phyloP scores from a whole-genome alignment of 208 protist genomes.

The Trypanosoma grayi region DNA sequence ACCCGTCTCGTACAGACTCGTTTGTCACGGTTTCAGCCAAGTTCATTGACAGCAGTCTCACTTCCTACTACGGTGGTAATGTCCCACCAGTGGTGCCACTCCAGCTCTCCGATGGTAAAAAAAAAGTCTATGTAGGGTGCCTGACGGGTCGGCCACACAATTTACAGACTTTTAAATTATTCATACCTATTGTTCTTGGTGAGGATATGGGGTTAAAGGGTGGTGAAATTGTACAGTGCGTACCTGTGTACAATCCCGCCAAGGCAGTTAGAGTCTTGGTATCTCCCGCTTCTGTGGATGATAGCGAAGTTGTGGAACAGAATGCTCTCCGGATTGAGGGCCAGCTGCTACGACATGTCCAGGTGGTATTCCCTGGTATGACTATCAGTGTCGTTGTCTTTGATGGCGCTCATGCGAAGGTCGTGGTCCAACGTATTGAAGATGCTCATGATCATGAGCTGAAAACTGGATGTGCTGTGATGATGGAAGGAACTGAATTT shows the following conservation, averaged over 20 bases:
- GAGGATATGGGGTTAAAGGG: slow-evolving; percentile 49
- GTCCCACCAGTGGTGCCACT: slow-evolving; percentile 58
- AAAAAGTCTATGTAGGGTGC: slow-evolving; percentile 65
- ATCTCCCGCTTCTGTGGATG: slow-evolving; percentile 78
- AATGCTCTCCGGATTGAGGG: slow-evolving; percentile 84
- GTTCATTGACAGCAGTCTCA: slow-evolving; percentile 43
- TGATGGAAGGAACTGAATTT: slow-evolving; percentile 85
- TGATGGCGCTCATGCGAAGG: slow-evolving; percentile 59
- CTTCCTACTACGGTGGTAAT: slow-evolving; percentile 40
- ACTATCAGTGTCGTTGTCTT: slow-evolving; percentile 65
- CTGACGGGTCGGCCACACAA: slow-evolving; percentile 49
- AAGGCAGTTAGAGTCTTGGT: slow-evolving; percentile 78
- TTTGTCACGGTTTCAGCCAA: slow-evolving; percentile 64
- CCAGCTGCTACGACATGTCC: slow-evolving; percentile 77
- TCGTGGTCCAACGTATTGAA: slow-evolving; percentile 66
- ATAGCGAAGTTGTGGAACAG: slow-evolving; percentile 91
- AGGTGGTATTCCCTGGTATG: slow-evolving; percentile 81
- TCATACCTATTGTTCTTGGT: slow-evolving; percentile 52
- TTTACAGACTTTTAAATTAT: slow-evolving; percentile 41
- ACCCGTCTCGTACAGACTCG: slow-evolving; percentile 50
- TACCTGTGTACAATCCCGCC: slow-evolving; percentile 36
- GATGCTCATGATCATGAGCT: slow-evolving; percentile 32
- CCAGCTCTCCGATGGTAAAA: slow-evolving; percentile 45
- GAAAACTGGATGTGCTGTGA: slow-evolving; percentile 58
- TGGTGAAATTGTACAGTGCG: slow-evolving; percentile 56